phyloP scores from a whole-genome alignment of 148 eudicot genomes.

The Cornus suecica region DNA sequence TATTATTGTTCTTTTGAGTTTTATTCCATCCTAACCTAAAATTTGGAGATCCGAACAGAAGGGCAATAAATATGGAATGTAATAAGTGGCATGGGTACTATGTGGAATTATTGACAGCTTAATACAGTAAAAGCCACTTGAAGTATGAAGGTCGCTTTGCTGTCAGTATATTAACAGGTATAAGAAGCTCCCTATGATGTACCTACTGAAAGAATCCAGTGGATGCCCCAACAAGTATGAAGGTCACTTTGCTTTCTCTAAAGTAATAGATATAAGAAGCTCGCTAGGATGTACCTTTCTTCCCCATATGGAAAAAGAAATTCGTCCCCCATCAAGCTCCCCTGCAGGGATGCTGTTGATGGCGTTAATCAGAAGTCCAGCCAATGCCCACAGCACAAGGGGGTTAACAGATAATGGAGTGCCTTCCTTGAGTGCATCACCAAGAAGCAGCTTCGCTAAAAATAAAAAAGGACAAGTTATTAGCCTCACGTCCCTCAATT shows the following conservation, averaged over 20 bases:
- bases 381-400: constrained; percentile 99
- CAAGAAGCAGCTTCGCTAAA: constrained; percentile 84
- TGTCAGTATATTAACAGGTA: too few species aligned
- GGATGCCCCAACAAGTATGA: too few species aligned
- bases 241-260: too few species aligned
- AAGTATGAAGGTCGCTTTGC: too few species aligned
- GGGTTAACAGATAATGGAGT: constrained; percentile 86
- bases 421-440: constrained; percentile 92
- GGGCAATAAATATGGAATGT: too few species aligned
- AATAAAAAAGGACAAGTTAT: constrained; percentile 11
- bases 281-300: constrained; percentile 63
- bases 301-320: constrained; percentile 91
- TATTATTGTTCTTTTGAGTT: neutral
- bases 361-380: constrained; percentile 94
- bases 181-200: neutral
- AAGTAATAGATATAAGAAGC: neutral
- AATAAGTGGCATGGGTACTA: too few species aligned
- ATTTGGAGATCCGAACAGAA: too few species aligned
- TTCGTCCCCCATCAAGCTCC: constrained; percentile 97
- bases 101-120: too few species aligned
- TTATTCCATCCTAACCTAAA: neutral
- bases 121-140: too few species aligned
- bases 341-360: constrained; percentile 99
- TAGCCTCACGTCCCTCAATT: constrained; percentile 1
- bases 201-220: constrained; percentile 52